Evolutionary conservation across 768 basidiomycete genomes (phyloP).

Genomic region (Rickenella mellea): DNA sequence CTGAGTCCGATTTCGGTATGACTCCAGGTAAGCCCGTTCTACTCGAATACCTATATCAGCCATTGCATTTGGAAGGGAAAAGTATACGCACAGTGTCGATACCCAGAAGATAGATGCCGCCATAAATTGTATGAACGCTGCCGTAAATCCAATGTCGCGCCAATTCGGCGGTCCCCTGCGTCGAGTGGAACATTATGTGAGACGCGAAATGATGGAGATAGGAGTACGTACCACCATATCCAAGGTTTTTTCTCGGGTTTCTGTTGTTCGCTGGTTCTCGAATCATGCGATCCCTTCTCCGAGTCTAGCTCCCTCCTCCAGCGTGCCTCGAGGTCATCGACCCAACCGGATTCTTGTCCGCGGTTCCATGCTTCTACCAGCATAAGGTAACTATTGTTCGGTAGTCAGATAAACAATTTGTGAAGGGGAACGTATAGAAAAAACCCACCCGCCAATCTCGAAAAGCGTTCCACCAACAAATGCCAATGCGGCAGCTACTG

Average conservation of each 20-base stretch:
- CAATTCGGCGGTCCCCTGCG: too few relatives aligned
- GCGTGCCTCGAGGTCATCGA: slow-evolving; percentile 18
- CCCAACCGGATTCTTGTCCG: slow-evolving; percentile 29
- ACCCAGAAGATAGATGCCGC: slow-evolving; percentile 60
- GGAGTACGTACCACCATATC: too few relatives aligned
- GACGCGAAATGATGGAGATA: too few relatives aligned
- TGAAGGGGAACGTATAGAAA: too few relatives aligned
- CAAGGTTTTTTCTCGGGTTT: too few relatives aligned
- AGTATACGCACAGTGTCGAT: slow-evolving; percentile 21
- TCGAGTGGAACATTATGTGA: too few relatives aligned
- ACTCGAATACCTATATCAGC: too few relatives aligned
- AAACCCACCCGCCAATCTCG: slow-evolving; percentile 44
- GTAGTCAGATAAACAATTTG: too few relatives aligned
- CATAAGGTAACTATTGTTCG: slow-evolving; percentile 39
- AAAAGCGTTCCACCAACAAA: slow-evolving; percentile 55
- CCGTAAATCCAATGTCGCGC: slow-evolving; percentile 39
- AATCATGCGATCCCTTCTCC: too few relatives aligned
- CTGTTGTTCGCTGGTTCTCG: too few relatives aligned
- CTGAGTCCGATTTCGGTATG: slow-evolving; percentile 26
- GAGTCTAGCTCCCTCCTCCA: too few relatives aligned
- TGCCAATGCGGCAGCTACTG: slow-evolving; percentile 30
- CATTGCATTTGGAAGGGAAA: slow-evolving; percentile 29
- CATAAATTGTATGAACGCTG: slow-evolving; percentile 39
- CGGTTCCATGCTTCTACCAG: slow-evolving; percentile 48
- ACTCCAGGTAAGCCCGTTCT: slow-evolving; percentile 34